A percentile compares a stretch with the other conserved stretches of the same genome.
Evolutionary conservation across 345 rosid species (phyloP).

Genomic region (Crucihimalaya himalaica): DNA sequence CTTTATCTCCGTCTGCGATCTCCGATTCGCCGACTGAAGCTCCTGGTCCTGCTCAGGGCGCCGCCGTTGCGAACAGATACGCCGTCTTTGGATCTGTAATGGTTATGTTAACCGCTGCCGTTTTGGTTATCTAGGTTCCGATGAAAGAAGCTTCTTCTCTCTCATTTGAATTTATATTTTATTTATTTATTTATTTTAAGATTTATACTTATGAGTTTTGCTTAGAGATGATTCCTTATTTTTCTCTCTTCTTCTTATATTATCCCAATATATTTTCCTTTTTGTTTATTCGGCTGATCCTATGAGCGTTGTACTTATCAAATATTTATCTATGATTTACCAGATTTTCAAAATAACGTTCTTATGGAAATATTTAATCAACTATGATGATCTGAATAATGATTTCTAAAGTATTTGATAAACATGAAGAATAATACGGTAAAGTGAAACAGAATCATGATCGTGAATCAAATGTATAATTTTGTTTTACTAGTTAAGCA

Average conservation of each 20-base stretch:
- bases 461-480: neutral
- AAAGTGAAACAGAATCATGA: neutral
- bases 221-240: conserved; percentile 1
- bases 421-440: neutral
- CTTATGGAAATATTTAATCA: no score
- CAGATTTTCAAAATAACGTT: neutral
- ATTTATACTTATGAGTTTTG: conserved; percentile 10
- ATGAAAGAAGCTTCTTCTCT: neutral
- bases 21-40: conserved; percentile 40
- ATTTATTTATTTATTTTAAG: conserved; percentile 28
- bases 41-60: conserved; percentile 39
- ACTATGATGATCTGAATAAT: no score
- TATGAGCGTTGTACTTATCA: neutral
- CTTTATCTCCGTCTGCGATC: conserved; percentile 24
- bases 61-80: conserved; percentile 39
- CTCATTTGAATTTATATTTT: neutral
- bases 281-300: conserved; percentile 2
- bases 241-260: neutral
- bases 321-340: conserved; percentile 20
- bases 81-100: conserved; percentile 37
- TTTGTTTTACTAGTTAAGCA: no score
- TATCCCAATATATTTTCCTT: neutral
- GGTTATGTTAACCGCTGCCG: conserved; percentile 40
- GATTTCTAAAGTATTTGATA: no score
- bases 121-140: conserved; percentile 36